phyloP scores from a whole-genome alignment of 495 filamentous ascomycete genomes.

The Penicillium cosmopolitanum region DNA sequence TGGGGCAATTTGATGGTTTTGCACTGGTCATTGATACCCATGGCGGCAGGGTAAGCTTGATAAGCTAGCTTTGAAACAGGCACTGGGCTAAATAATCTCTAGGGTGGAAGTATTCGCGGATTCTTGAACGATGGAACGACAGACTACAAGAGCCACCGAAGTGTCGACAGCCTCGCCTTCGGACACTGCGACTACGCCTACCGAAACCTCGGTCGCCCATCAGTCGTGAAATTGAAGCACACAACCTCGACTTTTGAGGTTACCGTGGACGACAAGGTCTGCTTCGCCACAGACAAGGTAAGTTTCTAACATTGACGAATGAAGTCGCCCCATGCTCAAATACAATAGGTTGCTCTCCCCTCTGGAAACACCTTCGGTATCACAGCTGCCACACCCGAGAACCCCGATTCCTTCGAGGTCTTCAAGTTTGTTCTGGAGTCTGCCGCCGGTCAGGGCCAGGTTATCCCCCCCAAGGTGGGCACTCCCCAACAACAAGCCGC shows the following conservation, averaged over 20 bases:
- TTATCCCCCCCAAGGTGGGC: constrained; percentile 33
- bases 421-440: constrained; percentile 80
- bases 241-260: constrained; percentile 67
- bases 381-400: constrained; percentile 85
- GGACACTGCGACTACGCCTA: constrained; percentile 91
- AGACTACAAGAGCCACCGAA: constrained; percentile 78
- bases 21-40: constrained; percentile 86
- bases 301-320: constrained; percentile 8
- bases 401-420: constrained; percentile 90
- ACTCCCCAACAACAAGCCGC: constrained; percentile 34
- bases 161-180: constrained; percentile 85
- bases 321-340: background rate
- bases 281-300: constrained; percentile 81
- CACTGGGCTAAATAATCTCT: constrained; percentile 18
- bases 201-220: constrained; percentile 86
- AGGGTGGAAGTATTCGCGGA: constrained; percentile 81
- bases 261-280: constrained; percentile 76
- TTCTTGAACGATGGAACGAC: constrained; percentile 91
- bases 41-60: constrained; percentile 63
- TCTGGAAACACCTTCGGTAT: constrained; percentile 84
- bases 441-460: constrained; percentile 39
- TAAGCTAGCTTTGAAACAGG: background rate
- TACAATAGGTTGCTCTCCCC: constrained; percentile 69
- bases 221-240: constrained; percentile 73
- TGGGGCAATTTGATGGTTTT: constrained; percentile 82